Base-by-base conservation (phyloP, 1,284 basidiomycete genomes). In the Pterulicium gracile region DNA sequence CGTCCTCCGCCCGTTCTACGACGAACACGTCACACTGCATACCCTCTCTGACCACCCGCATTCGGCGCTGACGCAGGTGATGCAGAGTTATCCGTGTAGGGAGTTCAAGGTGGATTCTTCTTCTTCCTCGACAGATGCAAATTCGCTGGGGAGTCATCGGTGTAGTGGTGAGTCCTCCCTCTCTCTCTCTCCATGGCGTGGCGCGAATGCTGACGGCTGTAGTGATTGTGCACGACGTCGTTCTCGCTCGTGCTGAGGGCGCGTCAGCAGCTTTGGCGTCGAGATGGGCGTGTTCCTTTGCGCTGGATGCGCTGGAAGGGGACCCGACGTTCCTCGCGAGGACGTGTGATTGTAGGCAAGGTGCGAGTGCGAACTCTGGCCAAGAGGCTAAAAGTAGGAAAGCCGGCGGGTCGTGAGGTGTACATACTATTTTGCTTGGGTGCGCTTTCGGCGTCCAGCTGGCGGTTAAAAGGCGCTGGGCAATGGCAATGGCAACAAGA, bases 11-110 rank as follows among this genome's bases (percentile, higher is more conserved):
- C 86, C 87, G 4, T 89, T 89, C 59, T 85, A 80, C 56, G 76
- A 85, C 57, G 69, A 70, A 52, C 75, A 86, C 53, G 73, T 89
- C 56, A 76, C 76, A 27, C 65, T 86, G 46, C 73, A 77, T 53
- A 84, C 77, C 24, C 66, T 88, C 20, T 75, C 80, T 4, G 72
- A 79, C 51, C 85, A 88, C 59, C 83, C 86, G 1, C 85, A 79
- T 24, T 80, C 80, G 55, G 67, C 73, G 45, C 66, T 88, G n/a
- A 78, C 79, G 49, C 84, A 88, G 55, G 56, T 80, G 21, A 66
- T 86, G 41, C 80, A 85, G 54, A 70, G 86, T 56, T 76, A 77
- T 44, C 61, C 42, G 70, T 49, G 79, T 84, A 50, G 64, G 72
- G 48, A 67, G 85, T 24, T 57, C 66, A 35, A 82, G 76, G 50